Evolutionary conservation across 2,329 filamentous ascomycete genomes (phyloP).

Genomic region (Fusarium decemcellulare): DNA sequence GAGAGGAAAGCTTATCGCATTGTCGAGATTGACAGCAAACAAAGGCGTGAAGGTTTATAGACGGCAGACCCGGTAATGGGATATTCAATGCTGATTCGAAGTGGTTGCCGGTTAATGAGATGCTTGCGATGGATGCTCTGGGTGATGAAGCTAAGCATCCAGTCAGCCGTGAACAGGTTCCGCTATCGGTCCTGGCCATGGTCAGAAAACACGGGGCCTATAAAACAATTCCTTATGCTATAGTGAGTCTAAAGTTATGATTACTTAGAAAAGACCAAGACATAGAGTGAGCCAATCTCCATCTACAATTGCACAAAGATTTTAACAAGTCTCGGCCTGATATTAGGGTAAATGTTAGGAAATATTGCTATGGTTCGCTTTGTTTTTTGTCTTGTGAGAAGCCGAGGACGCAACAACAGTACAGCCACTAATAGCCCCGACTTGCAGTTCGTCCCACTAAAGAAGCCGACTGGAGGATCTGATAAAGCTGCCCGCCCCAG

Average conservation of each 20-base stretch:
- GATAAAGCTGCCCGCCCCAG: conserved; percentile 21
- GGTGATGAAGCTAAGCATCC: neutral
- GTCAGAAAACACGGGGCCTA: too few species aligned
- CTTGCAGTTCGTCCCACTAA: conserved; percentile 21
- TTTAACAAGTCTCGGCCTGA: too few species aligned
- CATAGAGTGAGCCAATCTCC: too few species aligned
- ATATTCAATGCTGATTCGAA: neutral
- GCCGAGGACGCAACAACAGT: neutral
- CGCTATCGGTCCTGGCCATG: conserved; percentile 18
- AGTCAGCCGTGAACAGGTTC: conserved; percentile 24
- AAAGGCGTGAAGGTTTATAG: neutral
- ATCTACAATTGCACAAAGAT: too few species aligned
- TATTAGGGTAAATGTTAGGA: too few species aligned
- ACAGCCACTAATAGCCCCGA: conserved; percentile 25
- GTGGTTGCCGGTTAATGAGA: conserved; percentile 12
- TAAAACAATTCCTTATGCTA: too few species aligned
- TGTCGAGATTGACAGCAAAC: conserved; percentile 9
- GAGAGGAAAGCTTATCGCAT: conserved; percentile 31
- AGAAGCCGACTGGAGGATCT: conserved; percentile 38
- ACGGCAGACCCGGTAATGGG: neutral
- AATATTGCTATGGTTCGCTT: neutral
- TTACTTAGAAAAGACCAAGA: too few species aligned
- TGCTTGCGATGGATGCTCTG: too few species aligned
- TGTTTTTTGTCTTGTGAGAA: conserved; percentile 1
- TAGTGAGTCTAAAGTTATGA: too few species aligned